Evolutionary conservation across 805 yeast genomes (phyloP).

Genomic region (Metschnikowia orientalis): DNA sequence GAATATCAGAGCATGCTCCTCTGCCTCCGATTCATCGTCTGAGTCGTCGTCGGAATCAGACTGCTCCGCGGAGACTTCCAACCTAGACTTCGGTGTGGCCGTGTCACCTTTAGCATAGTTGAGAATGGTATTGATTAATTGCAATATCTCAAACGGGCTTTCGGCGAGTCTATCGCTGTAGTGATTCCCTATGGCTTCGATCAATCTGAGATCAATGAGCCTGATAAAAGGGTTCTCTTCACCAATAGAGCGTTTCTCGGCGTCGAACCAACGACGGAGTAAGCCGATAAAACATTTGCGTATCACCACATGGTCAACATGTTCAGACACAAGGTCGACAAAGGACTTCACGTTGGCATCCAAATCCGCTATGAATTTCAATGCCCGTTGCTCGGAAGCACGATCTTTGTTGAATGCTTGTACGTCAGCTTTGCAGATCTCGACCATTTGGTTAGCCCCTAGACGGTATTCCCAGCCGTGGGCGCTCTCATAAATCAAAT

Average conservation of each 20-base stretch:
- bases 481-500: slow-evolving; percentile 28
- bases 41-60: slow-evolving; percentile 7
- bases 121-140: slow-evolving; percentile 27
- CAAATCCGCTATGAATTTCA: slow-evolving; percentile 25
- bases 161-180: slow-evolving; percentile 55
- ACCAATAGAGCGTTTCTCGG: slow-evolving; percentile 14
- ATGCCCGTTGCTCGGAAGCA: slow-evolving; percentile 24
- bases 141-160: slow-evolving; percentile 55
- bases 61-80: slow-evolving; percentile 18
- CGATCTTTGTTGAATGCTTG: slow-evolving; percentile 2
- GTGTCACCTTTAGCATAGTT: neutral
- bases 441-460: slow-evolving; percentile 39
- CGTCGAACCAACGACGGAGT: slow-evolving; percentile 58
- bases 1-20: slow-evolving; percentile 18
- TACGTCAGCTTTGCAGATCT: slow-evolving; percentile 18
- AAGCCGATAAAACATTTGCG: slow-evolving; percentile 46
- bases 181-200: slow-evolving; percentile 56
- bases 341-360: slow-evolving; percentile 26
- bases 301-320: slow-evolving; percentile 45
- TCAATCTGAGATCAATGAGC: slow-evolving; percentile 55
- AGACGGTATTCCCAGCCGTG: slow-evolving; percentile 38
- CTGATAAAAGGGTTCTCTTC: slow-evolving; percentile 49
- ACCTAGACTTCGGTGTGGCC: slow-evolving; percentile 2
- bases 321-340: slow-evolving; percentile 40
- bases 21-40: slow-evolving; percentile 27